Evolutionary conservation across 345 rosid species (phyloP).

Genomic region (Hibiscus syriacus): DNA sequence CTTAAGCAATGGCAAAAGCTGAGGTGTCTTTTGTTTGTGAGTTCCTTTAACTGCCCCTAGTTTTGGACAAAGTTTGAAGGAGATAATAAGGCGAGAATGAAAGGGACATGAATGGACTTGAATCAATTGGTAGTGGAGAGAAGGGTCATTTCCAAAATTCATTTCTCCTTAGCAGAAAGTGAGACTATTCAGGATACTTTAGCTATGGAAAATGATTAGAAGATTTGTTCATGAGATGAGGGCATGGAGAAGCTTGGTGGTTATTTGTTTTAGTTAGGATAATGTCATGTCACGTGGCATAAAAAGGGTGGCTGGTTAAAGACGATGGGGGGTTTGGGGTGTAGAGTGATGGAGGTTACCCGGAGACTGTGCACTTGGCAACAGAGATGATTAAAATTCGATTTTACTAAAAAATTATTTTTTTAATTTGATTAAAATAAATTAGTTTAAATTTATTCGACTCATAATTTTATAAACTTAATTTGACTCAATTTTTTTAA

Average conservation of each 20-base stretch:
- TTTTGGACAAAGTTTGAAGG: constrained; percentile 31
- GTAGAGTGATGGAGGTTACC: constrained; percentile 23
- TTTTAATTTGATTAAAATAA: too few relatives aligned
- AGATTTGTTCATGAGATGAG: constrained; percentile 46
- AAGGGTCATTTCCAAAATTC: constrained; percentile 3
- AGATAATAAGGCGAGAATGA: constrained; percentile 10
- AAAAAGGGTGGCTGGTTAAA: constrained; percentile 21
- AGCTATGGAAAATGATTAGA: constrained; percentile 8
- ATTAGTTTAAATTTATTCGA: too few relatives aligned
- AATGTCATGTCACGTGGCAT: constrained; percentile 46
- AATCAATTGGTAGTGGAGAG: neutral
- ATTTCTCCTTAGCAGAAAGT: neutral
- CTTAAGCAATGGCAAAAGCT: constrained; percentile 7
- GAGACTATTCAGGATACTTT: neutral
- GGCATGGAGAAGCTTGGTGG: constrained; percentile 63
- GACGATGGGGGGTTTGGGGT: constrained; percentile 56
- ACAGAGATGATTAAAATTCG: too few relatives aligned
- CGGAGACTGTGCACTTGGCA: constrained; percentile 4
- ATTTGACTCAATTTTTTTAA: too few relatives aligned
- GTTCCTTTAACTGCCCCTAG: constrained; percentile 28
- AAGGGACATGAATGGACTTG: constrained; percentile 6
- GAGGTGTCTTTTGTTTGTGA: too few relatives aligned
- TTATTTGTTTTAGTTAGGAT: constrained; percentile 33
- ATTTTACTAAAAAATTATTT: too few relatives aligned
- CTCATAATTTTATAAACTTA: too few relatives aligned